Percentiles rank a stretch among this genome's conserved stretches.
These are phyloP conservation scores for Petunia hybrid DNA, from an alignment of 305 asterid species.

Conservation along the genomic window DNA sequence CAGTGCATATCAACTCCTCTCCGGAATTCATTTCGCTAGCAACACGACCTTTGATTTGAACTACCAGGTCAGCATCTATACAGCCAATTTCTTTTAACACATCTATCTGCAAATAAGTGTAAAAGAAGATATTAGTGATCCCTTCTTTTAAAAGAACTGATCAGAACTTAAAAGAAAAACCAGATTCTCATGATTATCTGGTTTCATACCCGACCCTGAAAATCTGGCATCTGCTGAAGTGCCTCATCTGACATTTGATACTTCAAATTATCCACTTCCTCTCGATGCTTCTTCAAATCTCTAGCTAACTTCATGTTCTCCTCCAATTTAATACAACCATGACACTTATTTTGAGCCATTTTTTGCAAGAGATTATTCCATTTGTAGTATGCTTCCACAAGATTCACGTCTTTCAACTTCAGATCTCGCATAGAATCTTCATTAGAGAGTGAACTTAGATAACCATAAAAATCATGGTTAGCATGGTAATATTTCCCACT, in stretches of 20 bases:
- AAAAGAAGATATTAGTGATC: slow-evolving; percentile 35
- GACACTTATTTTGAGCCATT: slow-evolving; percentile 92
- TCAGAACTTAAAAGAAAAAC: slow-evolving; percentile 17
- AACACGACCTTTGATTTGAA: slow-evolving; percentile 98
- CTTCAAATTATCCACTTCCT: slow-evolving; percentile 77
- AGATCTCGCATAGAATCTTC: slow-evolving; percentile 64
- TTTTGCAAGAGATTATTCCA: slow-evolving; percentile 78
- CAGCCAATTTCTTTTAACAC: slow-evolving; percentile 93
- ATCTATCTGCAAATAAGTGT: slow-evolving; percentile 75
- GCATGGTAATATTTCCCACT: neutral
- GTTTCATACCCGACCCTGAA: slow-evolving; percentile 93
- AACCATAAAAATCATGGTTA: neutral
- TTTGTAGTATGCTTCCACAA: slow-evolving; percentile 70
- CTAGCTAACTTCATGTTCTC: slow-evolving; percentile 81
- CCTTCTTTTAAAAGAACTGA: slow-evolving; percentile 34
- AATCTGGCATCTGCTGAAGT: slow-evolving; percentile 97
- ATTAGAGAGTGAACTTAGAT: slow-evolving; percentile 32
- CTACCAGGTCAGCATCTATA: slow-evolving; percentile 89
- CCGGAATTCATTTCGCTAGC: slow-evolving; percentile 99
- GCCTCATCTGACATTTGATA: slow-evolving; percentile 99
- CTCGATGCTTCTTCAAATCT: slow-evolving; percentile 66
- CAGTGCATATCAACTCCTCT: slow-evolving; percentile 97
- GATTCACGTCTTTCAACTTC: slow-evolving; percentile 74
- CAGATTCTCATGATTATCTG: slow-evolving; percentile 15
- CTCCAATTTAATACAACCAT: slow-evolving; percentile 84